Conservation (phyloP, 1,139 yeast genomes). For the Sugiyamaella pinicola region DNA sequence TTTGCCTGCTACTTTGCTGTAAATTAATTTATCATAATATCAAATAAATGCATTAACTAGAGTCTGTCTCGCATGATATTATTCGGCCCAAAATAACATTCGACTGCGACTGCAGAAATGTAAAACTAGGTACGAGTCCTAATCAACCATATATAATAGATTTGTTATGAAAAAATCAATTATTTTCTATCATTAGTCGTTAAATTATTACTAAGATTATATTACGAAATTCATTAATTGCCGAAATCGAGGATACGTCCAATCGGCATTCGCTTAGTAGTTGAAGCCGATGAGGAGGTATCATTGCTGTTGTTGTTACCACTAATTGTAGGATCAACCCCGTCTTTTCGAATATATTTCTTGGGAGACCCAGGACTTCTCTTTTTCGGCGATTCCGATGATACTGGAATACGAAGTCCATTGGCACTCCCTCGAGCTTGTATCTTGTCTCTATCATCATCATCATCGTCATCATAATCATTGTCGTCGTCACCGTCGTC, state of each 20-base stretch:
- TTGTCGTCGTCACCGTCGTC: too few species aligned
- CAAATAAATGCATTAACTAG: slow-evolving; percentile 9
- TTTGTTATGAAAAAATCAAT: too few species aligned
- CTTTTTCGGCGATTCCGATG: slow-evolving; percentile 6
- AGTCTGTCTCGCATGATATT: too few species aligned
- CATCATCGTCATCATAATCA: slow-evolving; percentile 21
- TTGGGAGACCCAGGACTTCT: slow-evolving; percentile 24
- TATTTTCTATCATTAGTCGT: slow-evolving; percentile 11
- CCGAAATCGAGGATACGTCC: slow-evolving; percentile 27
- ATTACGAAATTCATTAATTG: slow-evolving; percentile 3
- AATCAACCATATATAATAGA: too few species aligned
- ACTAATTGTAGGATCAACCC: slow-evolving; percentile 9
- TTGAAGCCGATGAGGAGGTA: slow-evolving; percentile 1
- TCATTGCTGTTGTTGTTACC: background rate
- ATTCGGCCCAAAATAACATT: too few species aligned
- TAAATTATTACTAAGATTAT: slow-evolving; percentile 10
- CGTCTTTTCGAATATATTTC: slow-evolving; percentile 26
- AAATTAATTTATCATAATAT: slow-evolving; percentile 17
- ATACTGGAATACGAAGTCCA: slow-evolving; percentile 18
- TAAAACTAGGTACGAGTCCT: too few species aligned
- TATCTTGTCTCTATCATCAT: slow-evolving; percentile 21
- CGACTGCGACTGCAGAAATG: too few species aligned
- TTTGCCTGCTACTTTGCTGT: slow-evolving; percentile 42
- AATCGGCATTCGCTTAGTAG: slow-evolving; percentile 22
- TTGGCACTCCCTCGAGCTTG: slow-evolving; percentile 21